Base-by-base conservation (phyloP, 768 basidiomycete species). In the Pholiota microspora region DNA sequence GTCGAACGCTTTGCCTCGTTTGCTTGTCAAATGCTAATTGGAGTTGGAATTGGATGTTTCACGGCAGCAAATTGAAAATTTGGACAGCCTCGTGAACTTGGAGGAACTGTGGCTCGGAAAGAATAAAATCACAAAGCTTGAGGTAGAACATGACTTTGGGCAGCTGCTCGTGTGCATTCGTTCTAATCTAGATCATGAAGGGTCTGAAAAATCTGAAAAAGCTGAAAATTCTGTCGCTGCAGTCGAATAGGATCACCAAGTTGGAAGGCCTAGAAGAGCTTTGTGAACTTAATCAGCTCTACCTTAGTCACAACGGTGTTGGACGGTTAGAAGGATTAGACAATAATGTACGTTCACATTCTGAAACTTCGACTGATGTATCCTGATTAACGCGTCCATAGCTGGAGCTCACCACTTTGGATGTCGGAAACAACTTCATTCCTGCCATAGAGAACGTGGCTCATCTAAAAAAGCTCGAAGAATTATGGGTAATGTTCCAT, bases 71-170 rank as follows among this genome's bases (percentile, higher is more conserved):
- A 96, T 99, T 54, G 92, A 98, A 67, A 87, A 88, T 35, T 70
- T 98, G 3, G 91, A 92, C 9, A 76, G 81, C 1, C 73, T 97
- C 34, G 81, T 86, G 1, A 90, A 88, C 59, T 74, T 99, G 8
- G 92, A 94, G 60, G 94, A 98, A 63, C 75, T 99, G 2, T 98
- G 96, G 94, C 72, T 98, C 2, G 97, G 97, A 7, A 99, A 99
- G 79, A 99, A 99, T 69, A 99, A 98, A 74, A 92, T 99, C 54
- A 68, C 85, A 5, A 86, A 83, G 67, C 80, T 99, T 3, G 89
- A 95, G 79, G 92, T 92, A 59, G 36, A 64, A 18, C n/a, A n/a
- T n/a, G n/a, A n/a, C n/a, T n/a, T n/a, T n/a, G n/a, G n/a, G n/a
- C n/a, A n/a, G n/a, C n/a, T n/a, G n/a, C n/a, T n/a, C n/a, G n/a